Evolutionary conservation across 148 eudicot species (phyloP), one percentile per base, ranked within the genome.

Genomic region (Rhododendron henanense): DNA sequence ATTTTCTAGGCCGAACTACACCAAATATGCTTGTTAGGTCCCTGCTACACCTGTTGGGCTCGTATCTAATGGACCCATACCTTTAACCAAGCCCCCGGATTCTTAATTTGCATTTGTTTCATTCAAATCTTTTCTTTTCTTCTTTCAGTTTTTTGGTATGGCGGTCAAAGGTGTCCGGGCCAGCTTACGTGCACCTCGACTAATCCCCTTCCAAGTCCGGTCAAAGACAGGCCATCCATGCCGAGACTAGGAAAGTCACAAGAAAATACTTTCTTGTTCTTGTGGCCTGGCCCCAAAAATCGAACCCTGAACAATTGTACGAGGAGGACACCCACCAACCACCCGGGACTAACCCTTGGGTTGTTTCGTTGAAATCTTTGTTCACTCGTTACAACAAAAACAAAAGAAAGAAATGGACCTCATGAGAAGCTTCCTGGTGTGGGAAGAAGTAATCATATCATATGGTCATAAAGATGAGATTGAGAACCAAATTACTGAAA

Each of bases 111-210:
- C 25, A 10, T 65, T 65, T 65, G 73, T 25, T 65, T 9, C 73
- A 2, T 65, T n/a, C 13, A 25, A 25, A 10, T 61, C 2, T 61
- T 21, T 51, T 55, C 61, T 16, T 55, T 55, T 2, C 28, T 25
- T 65, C 21, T 41, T n/a, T 41, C 1, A 41, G 8, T 41, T 41
- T 41, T 21, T 59, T 19, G 9, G n/a, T 0, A 59, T 1, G 65
- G 2, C 0, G 4, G n/a, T 19, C 1, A 59, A 5, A 0, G n/a
- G 1, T 57, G 2, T 57, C n/a, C 0, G 5, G 65, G 0, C 10
- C 6, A 21, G 10, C 25, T 59, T 59, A 59, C 0, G 9, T 59
- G 65, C 2, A 21, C 3, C 25, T 59, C 6, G 10, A 19, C 3
- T 59, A 59, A 59, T 59, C 25, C 0, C 1, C 2, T 59, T 1